phyloP scores from a whole-genome alignment of 2,329 filamentous ascomycete species.

The Penicillium concentricum region DNA sequence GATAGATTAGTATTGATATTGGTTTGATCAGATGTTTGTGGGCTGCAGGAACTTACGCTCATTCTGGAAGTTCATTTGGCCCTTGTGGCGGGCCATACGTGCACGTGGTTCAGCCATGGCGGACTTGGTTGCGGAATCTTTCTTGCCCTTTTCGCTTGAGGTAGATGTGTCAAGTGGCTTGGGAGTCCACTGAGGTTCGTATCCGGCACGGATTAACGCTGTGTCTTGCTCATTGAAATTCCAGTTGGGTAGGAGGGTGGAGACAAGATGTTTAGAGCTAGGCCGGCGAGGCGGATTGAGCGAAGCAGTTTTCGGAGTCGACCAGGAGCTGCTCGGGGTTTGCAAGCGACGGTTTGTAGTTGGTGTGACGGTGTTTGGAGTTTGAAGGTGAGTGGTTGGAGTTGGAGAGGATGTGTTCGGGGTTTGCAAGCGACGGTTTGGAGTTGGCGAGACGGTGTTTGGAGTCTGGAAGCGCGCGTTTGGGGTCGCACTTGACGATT shows the following conservation, averaged over 20 bases:
- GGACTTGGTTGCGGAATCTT: conserved; percentile 5
- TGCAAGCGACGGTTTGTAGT: background rate
- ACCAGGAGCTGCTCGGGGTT: background rate
- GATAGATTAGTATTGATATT: background rate
- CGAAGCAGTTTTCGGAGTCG: background rate
- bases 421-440: background rate
- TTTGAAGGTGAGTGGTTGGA: too few relatives aligned
- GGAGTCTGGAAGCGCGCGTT: background rate
- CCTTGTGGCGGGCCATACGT: conserved; percentile 75
- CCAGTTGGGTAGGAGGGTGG: conserved; percentile 20
- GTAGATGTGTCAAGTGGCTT: background rate
- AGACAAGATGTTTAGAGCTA: conserved; percentile 18
- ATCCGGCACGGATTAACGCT: conserved; percentile 25
- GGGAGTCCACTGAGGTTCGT: conserved; percentile 22
- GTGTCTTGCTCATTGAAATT: conserved; percentile 24
- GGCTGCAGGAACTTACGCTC: conserved; percentile 52
- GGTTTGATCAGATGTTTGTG: conserved; percentile 49
- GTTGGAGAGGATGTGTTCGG: background rate
- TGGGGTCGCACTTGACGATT: background rate
- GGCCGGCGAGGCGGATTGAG: conserved; percentile 1
- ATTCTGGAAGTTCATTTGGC: conserved; percentile 70
- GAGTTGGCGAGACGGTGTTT: background rate
- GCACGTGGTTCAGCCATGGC: conserved; percentile 74
- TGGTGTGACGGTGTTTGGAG: background rate
- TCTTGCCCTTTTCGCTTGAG: conserved; percentile 10